phyloP scores from a whole-genome alignment of 164 flowering plant species.

The Piper longum region DNA sequence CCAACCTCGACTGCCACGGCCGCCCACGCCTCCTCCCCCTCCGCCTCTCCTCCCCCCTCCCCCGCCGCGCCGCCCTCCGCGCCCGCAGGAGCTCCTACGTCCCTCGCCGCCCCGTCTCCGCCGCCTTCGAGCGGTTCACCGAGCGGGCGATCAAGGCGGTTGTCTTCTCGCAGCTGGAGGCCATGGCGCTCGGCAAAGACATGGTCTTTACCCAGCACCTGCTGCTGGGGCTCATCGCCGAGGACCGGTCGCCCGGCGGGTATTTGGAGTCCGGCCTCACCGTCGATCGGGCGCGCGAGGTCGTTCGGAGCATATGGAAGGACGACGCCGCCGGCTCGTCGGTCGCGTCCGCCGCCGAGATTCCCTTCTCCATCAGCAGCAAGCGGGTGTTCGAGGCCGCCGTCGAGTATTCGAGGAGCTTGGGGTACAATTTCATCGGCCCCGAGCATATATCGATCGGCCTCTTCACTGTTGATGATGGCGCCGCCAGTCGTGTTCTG shows the following conservation, averaged over 20 bases:
- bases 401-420: constrained; percentile 56
- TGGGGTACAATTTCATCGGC: constrained; percentile 53
- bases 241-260: constrained; percentile 44
- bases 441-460: constrained; percentile 77
- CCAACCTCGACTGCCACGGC: constrained; percentile 7
- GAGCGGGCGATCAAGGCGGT: constrained; percentile 67
- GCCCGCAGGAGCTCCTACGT: not conserved
- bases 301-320: constrained; percentile 42
- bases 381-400: constrained; percentile 82
- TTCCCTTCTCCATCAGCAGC: constrained; percentile 54
- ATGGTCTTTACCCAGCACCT: constrained; percentile 72
- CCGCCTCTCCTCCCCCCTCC: constrained; percentile 15
- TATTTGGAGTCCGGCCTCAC: constrained; percentile 54
- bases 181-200: constrained; percentile 40
- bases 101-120: constrained; percentile 17
- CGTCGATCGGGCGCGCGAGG: constrained; percentile 40
- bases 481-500: constrained; percentile 48
- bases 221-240: constrained; percentile 57
- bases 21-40: not conserved
- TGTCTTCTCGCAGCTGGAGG: constrained; percentile 61
- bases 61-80: constrained; percentile 4
- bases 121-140: constrained; percentile 65
- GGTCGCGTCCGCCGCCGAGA: constrained; percentile 16
- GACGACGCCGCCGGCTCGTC: constrained; percentile 3
- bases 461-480: constrained; percentile 62